Conservation (phyloP, 2,329 filamentous ascomycete genomes). For the Grosmannia clavigera region DNA sequence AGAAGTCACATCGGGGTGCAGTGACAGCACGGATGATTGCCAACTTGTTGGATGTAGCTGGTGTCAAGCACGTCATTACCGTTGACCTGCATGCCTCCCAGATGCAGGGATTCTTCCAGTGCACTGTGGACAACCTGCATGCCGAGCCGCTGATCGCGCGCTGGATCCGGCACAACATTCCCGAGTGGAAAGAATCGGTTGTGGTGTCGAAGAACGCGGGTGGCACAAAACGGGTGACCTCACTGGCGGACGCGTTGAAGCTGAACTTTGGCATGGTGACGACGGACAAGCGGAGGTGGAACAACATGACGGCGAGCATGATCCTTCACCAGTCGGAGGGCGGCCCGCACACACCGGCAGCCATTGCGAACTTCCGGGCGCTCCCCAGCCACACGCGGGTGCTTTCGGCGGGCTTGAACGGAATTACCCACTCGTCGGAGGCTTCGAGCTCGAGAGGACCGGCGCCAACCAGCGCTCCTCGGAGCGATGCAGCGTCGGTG, state of each 20-base stretch:
- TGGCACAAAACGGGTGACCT: conserved; percentile 93
- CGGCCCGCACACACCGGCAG: conserved; percentile 32
- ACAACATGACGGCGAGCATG: conserved; percentile 65
- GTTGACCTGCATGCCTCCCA: conserved; percentile 95
- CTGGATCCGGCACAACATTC: conserved; percentile 86
- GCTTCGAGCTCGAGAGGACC: not conserved
- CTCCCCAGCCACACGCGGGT: conserved; percentile 2
- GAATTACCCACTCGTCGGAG: not conserved
- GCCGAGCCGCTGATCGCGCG: conserved; percentile 90
- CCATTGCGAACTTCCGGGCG: conserved; percentile 22
- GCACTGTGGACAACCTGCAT: conserved; percentile 92
- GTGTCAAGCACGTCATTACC: conserved; percentile 94
- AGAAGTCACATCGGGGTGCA: conserved; percentile 91
- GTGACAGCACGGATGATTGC: conserved; percentile 97
- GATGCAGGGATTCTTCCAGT: conserved; percentile 99
- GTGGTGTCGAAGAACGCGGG: conserved; percentile 98
- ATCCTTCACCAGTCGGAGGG: conserved; percentile 59
- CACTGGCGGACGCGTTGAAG: conserved; percentile 87
- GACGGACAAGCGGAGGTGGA: conserved; percentile 58
- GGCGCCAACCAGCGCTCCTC: not conserved
- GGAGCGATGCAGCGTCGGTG: not conserved
- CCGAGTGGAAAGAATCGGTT: conserved; percentile 79
- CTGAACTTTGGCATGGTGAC: conserved; percentile 96
- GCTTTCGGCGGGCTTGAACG: not conserved
- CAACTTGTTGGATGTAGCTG: conserved; percentile 84